Evolutionary conservation across 176 grass and related monocot species (phyloP).

Genomic region (Ensete ventricosum): DNA sequence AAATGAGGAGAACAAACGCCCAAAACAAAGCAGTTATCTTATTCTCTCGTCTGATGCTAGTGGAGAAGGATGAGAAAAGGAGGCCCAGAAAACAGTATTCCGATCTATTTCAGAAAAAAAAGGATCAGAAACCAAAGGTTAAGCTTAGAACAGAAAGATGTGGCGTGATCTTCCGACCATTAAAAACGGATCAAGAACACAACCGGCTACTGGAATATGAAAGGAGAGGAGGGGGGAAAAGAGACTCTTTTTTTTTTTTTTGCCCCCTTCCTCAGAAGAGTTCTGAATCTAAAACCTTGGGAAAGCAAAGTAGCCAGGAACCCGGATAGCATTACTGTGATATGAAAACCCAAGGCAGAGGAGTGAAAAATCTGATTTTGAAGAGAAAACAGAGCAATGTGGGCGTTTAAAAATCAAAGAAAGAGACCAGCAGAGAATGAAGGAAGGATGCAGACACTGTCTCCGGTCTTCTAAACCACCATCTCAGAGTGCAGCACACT

Average conservation of each 20-base stretch:
- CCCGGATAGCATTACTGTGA: not conserved
- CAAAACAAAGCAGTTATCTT: not conserved
- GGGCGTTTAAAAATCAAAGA: not conserved
- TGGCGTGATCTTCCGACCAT: not conserved
- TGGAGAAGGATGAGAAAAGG: not conserved
- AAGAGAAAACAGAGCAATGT: constrained; percentile 13
- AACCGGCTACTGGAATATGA: not conserved
- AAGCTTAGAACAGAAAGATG: not conserved
- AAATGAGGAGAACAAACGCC: not conserved
- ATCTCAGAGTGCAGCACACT: constrained; percentile 11
- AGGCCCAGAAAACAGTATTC: not conserved
- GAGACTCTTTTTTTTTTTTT: not conserved
- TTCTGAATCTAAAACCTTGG: constrained; percentile 17
- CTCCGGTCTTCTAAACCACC: not conserved
- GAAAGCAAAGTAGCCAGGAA: not conserved
- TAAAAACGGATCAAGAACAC: not conserved
- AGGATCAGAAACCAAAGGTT: too few relatives aligned
- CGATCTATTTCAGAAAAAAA: too few relatives aligned
- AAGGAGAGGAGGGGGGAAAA: not conserved
- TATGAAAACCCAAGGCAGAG: not conserved
- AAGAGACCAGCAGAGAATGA: not conserved
- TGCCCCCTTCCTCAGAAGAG: not conserved
- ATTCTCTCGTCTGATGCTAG: not conserved
- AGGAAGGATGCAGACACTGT: not conserved
- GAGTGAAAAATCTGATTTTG: constrained; percentile 3